phyloP scores from a whole-genome alignment of 495 filamentous ascomycete genomes.

The Penicillium parvum region DNA sequence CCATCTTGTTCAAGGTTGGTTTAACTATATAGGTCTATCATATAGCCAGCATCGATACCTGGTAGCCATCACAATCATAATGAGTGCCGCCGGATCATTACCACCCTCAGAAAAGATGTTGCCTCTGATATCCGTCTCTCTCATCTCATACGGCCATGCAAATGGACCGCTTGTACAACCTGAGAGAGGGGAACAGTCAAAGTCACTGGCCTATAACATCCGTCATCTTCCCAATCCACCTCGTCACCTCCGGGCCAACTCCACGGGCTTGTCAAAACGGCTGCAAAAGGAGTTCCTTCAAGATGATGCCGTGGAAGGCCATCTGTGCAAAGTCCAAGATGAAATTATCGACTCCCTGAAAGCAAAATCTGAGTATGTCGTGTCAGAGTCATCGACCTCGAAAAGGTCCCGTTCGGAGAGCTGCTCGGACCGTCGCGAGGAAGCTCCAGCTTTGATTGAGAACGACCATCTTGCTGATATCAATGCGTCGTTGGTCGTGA shows the following conservation, averaged over 20 bases:
- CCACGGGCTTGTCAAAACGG: conserved; percentile 8
- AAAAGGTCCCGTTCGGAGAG: too few species aligned
- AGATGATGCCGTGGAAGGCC: conserved; percentile 5
- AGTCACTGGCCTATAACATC: conserved; percentile 8
- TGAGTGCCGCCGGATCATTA: too few species aligned
- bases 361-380: too few species aligned
- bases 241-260: conserved; percentile 4
- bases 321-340: background rate
- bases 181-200: background rate
- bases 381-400: too few species aligned
- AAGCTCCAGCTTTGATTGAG: background rate
- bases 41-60: too few species aligned
- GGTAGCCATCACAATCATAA: too few species aligned
- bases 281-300: conserved; percentile 11
- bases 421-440: background rate
- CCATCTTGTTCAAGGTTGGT: too few species aligned
- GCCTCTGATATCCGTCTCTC: background rate
- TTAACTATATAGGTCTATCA: too few species aligned
- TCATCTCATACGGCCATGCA: conserved; percentile 11
- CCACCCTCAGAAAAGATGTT: too few species aligned
- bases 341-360: background rate
- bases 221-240: conserved; percentile 12
- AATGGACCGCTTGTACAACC: conserved; percentile 7
- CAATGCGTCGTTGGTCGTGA: conserved; percentile 6
- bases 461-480: too few species aligned